phyloP scores from a whole-genome alignment of 805 yeast species.

The Sungouiella thailandica region DNA sequence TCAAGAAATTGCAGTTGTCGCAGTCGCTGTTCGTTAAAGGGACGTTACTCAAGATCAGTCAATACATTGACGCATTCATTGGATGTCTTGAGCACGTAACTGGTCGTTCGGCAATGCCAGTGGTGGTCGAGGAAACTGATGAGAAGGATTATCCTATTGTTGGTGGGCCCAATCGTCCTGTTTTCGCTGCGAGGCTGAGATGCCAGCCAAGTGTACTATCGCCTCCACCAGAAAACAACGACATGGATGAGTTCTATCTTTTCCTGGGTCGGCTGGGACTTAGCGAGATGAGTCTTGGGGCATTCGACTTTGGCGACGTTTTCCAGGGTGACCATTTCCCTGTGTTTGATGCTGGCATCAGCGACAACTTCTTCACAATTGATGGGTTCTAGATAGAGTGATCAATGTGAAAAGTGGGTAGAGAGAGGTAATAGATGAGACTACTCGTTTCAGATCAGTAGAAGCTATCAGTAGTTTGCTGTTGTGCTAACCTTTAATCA shows the following conservation, averaged over 20 bases:
- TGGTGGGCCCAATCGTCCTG: not conserved
- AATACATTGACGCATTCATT: constrained; percentile 1
- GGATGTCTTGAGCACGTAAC: not conserved
- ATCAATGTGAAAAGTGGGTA: not conserved
- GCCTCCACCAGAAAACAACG: too few relatives aligned
- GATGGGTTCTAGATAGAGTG: not conserved
- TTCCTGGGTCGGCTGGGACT: constrained; percentile 1
- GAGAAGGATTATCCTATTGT: not conserved
- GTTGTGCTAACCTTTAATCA: too few relatives aligned
- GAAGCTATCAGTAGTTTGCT: too few relatives aligned
- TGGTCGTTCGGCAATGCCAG: not conserved
- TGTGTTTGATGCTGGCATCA: not conserved
- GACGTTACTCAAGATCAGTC: not conserved
- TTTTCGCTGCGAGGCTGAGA: too few relatives aligned
- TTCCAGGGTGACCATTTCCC: not conserved
- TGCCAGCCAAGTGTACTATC: too few relatives aligned
- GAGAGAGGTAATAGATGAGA: not conserved
- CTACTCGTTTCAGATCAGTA: too few relatives aligned
- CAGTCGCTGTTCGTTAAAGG: not conserved
- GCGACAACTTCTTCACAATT: not conserved
- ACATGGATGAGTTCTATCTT: not conserved
- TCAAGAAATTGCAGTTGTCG: not conserved
- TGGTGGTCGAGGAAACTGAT: too few relatives aligned
- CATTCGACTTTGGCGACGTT: not conserved
- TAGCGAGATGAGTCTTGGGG: constrained; percentile 1